phyloP scores from a whole-genome alignment of 2,329 filamentous ascomycete genomes.

The Bipolaris sorokiniana region DNA sequence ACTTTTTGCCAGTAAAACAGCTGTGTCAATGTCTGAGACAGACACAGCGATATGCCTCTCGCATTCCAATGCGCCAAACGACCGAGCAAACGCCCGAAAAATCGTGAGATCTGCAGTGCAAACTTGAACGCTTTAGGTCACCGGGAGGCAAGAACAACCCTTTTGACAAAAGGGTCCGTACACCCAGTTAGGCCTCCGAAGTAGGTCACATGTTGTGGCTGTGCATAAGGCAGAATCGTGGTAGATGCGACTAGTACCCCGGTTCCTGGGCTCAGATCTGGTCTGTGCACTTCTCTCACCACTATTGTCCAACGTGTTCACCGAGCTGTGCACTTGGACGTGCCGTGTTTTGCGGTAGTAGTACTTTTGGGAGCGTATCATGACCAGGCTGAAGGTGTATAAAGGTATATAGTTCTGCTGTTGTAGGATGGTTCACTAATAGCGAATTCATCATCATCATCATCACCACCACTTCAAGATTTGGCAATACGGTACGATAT shows the following conservation, averaged over 20 bases:
- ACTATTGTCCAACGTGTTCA: conserved; percentile 3
- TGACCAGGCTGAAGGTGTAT: neutral
- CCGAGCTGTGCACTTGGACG: neutral
- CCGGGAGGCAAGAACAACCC: neutral
- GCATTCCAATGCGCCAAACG: neutral
- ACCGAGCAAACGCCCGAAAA: neutral
- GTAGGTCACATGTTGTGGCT: neutral
- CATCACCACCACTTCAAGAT: neutral
- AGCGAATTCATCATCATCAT: neutral
- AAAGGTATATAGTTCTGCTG: neutral
- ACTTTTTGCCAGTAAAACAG: neutral
- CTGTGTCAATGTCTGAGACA: neutral
- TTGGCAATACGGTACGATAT: conserved; percentile 3
- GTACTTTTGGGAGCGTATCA: neutral
- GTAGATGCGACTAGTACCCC: neutral
- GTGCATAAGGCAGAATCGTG: neutral
- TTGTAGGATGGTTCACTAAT: neutral
- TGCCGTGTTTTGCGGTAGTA: neutral
- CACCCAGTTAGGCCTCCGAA: neutral
- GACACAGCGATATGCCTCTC: neutral
- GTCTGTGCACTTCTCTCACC: neutral
- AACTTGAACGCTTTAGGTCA: neutral
- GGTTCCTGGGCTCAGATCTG: neutral
- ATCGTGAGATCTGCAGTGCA: neutral
- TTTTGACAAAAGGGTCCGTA: neutral